These are phyloP conservation scores for Azolla pinnata DNA, from an alignment of 75 land plant species.

Conservation along the genomic window DNA sequence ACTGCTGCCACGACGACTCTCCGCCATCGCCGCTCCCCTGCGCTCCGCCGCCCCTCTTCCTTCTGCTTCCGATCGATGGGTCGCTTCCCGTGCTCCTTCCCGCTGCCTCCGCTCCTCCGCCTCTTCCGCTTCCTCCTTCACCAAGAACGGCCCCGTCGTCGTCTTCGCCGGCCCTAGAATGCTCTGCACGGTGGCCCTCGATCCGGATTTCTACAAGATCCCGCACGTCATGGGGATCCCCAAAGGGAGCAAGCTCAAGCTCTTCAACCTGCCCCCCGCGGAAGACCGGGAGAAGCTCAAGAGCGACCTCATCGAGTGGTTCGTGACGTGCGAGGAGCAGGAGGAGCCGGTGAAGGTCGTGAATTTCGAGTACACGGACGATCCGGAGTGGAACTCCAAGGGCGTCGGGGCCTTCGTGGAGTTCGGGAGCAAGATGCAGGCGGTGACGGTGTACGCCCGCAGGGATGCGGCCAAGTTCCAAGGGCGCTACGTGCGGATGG, in stretches of 20 bases:
- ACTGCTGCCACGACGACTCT: too few relatives aligned
- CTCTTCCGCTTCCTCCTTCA: too few relatives aligned
- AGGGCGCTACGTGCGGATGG: constrained; percentile 5
- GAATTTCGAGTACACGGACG: constrained; percentile 4
- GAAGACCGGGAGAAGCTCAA: background rate
- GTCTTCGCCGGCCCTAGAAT: too few relatives aligned
- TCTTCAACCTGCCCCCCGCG: background rate
- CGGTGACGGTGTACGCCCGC: constrained; percentile 2
- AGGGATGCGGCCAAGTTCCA: constrained; percentile 4
- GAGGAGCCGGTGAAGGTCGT: background rate
- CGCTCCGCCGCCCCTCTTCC: too few relatives aligned
- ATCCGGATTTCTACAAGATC: background rate
- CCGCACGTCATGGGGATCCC: background rate
- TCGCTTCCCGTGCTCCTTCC: too few relatives aligned
- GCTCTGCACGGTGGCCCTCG: background rate
- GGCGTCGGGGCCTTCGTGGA: constrained; percentile 5
- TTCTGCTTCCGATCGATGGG: too few relatives aligned
- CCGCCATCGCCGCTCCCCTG: too few relatives aligned
- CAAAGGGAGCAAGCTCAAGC: background rate
- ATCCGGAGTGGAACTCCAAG: constrained; percentile 4
- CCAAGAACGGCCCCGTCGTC: too few relatives aligned
- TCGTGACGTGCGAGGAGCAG: background rate
- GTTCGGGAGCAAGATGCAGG: constrained; percentile 2
- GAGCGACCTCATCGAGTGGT: background rate
- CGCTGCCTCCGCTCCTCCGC: too few relatives aligned